These are phyloP conservation scores for Astraeus odoratus DNA, from an alignment of 768 basidiomycete genomes.

Conservation along the genomic window DNA sequence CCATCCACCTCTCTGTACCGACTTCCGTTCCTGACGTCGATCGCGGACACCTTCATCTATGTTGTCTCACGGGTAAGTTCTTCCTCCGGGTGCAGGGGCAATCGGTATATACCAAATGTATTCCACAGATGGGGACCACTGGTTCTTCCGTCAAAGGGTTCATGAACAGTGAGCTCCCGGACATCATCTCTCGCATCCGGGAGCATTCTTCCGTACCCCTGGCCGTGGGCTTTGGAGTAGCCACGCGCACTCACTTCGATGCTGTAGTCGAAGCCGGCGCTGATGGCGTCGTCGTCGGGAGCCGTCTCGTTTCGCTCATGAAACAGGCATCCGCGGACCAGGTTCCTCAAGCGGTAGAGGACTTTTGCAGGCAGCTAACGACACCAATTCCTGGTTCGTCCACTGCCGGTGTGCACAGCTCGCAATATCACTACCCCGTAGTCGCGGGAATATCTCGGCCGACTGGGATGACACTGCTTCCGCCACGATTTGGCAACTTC, in stretches of 20 bases:
- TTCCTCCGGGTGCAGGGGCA: background rate
- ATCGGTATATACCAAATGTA: background rate
- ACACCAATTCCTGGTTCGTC: conserved; percentile 13
- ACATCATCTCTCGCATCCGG: conserved; percentile 78
- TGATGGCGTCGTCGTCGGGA: conserved; percentile 93
- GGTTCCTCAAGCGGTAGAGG: conserved; percentile 50
- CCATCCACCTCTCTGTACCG: conserved; percentile 86
- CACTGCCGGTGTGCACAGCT: background rate
- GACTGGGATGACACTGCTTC: conserved; percentile 44
- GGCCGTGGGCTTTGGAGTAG: conserved; percentile 95
- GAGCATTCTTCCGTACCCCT: conserved; percentile 74
- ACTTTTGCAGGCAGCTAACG: conserved; percentile 69
- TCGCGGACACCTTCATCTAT: conserved; percentile 97
- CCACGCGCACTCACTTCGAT: conserved; percentile 84
- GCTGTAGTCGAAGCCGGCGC: conserved; percentile 82
- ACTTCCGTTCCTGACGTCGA: conserved; percentile 84
- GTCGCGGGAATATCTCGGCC: conserved; percentile 12
- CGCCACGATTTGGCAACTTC: conserved; percentile 87
- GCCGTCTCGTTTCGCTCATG: conserved; percentile 75
- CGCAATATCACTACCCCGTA: conserved; percentile 1
- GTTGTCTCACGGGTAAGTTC: conserved; percentile 84
- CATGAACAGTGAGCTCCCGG: conserved; percentile 73
- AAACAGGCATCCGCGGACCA: conserved; percentile 50
- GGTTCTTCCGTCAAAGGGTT: conserved; percentile 73
- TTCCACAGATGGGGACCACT: conserved; percentile 88